Percentiles rank a stretch among this genome's conserved stretches.
phyloP scores from a whole-genome alignment of 441 rosid genomes.

The Populus trichocarpa region DNA sequence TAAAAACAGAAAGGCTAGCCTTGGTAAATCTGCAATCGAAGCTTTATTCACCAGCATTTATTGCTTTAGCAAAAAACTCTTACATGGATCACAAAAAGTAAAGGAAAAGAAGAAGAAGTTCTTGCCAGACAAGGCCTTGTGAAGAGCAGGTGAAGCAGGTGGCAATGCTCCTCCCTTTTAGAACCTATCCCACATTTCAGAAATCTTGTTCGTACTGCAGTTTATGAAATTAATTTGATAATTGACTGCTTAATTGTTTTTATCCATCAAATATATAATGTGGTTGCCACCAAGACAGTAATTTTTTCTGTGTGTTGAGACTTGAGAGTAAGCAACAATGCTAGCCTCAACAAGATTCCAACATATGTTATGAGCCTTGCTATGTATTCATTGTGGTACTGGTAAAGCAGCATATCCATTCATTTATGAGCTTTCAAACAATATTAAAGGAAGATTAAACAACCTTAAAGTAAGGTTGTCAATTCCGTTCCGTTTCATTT shows the following conservation, averaged over 20 bases:
- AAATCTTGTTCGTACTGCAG: neutral
- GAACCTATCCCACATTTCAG: neutral
- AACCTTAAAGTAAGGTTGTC: too few relatives aligned
- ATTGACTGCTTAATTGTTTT: neutral
- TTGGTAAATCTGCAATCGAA: neutral
- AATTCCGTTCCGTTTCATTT: too few relatives aligned
- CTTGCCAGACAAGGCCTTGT: conserved; percentile 11
- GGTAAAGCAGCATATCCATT: neutral
- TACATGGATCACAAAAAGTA: neutral
- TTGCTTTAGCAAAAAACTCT: neutral
- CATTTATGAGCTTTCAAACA: neutral
- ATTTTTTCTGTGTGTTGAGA: neutral
- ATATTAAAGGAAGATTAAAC: neutral
- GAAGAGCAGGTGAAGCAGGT: conserved; percentile 8
- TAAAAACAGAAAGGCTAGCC: neutral
- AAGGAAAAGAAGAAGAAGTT: neutral
- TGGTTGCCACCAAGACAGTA: neutral
- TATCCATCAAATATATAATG: neutral
- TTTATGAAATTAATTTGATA: neutral
- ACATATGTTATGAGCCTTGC: neutral
- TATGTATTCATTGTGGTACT: neutral
- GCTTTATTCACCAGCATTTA: neutral
- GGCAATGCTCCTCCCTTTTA: neutral
- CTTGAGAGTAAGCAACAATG: neutral
- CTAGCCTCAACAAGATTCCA: neutral